A percentile compares a stretch with the other conserved stretches of the same genome.
Conservation (phyloP, 2,329 filamentous ascomycete genomes). For the Fusarium sp. region DNA sequence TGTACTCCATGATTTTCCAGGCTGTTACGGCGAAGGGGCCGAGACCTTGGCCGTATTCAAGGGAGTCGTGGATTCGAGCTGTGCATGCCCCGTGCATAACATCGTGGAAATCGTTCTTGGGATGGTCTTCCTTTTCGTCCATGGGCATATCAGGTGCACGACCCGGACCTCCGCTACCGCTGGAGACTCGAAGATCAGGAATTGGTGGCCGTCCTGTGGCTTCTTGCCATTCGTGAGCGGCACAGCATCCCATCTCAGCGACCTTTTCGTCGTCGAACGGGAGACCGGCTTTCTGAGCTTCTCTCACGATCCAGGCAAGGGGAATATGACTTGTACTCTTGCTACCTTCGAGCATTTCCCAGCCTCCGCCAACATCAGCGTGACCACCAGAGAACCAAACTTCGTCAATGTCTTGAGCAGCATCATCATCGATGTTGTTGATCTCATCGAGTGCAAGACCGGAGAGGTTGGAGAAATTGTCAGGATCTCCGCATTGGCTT, state of each 20-base stretch:
- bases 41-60: conserved; percentile 71
- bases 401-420: conserved; percentile 78
- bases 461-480: conserved; percentile 46
- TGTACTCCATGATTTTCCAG: conserved; percentile 84
- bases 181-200: conserved; percentile 45
- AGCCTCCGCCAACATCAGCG: conserved; percentile 81
- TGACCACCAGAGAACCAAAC: conserved; percentile 85
- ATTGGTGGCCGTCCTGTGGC: conserved; percentile 35
- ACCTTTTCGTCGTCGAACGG: conserved; percentile 76
- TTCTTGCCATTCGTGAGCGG: conserved; percentile 3
- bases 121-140: conserved; percentile 37
- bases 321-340: conserved; percentile 75
- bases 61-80: conserved; percentile 74
- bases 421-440: conserved; percentile 56
- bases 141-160: conserved; percentile 33
- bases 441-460: conserved; percentile 40
- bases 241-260: conserved; percentile 68
- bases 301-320: conserved; percentile 74
- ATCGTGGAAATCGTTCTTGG: conserved; percentile 58
- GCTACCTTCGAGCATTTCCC: conserved; percentile 64
- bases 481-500: conserved; percentile 28
- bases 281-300: conserved; percentile 70
- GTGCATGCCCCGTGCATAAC: conserved; percentile 67
- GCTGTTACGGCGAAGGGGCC: conserved; percentile 63
- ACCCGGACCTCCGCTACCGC: conserved; percentile 29